A percentile compares a stretch with the other conserved stretches of the same genome.
Conservation (phyloP, 208 protist genomes). For the Tritrichomonas foetus region DNA sequence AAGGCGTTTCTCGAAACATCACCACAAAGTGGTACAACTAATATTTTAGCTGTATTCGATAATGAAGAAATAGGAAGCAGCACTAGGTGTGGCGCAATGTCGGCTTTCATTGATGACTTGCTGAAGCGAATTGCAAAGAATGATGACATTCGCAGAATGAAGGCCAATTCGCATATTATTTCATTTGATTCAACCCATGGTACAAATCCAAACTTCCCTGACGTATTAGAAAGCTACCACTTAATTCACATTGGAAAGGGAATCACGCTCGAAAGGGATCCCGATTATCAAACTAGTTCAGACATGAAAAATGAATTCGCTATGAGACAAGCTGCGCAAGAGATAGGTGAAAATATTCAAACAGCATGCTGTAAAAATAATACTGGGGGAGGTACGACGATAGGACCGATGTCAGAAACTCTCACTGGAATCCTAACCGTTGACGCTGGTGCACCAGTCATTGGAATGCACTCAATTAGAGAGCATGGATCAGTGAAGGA, state of each 20-base stretch:
- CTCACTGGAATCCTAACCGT: background rate
- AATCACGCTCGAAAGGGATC: too few relatives aligned
- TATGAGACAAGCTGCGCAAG: too few relatives aligned
- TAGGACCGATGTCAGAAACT: background rate
- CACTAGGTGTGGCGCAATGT: background rate
- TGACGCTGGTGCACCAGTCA: background rate
- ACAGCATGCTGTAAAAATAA: too few relatives aligned
- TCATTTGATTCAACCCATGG: background rate
- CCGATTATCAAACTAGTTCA: too few relatives aligned
- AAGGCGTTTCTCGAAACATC: background rate
- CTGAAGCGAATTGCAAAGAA: background rate
- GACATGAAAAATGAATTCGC: too few relatives aligned
- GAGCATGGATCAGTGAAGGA: background rate
- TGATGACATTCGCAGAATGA: too few relatives aligned
- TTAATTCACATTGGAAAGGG: background rate
- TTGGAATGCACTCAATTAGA: slow-evolving; percentile 32
- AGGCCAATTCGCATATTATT: background rate
- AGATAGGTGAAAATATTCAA: too few relatives aligned
- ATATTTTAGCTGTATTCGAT: background rate
- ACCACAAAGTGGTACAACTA: background rate
- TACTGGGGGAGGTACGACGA: background rate
- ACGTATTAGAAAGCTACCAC: background rate
- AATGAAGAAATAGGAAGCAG: slow-evolving; percentile 25
- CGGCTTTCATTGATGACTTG: background rate
- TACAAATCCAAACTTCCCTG: slow-evolving; percentile 4